A percentile compares a stretch with the other conserved stretches of the same genome.
phyloP scores from a whole-genome alignment of 306 rosid genomes.

The Pyrus bretschneideri region DNA sequence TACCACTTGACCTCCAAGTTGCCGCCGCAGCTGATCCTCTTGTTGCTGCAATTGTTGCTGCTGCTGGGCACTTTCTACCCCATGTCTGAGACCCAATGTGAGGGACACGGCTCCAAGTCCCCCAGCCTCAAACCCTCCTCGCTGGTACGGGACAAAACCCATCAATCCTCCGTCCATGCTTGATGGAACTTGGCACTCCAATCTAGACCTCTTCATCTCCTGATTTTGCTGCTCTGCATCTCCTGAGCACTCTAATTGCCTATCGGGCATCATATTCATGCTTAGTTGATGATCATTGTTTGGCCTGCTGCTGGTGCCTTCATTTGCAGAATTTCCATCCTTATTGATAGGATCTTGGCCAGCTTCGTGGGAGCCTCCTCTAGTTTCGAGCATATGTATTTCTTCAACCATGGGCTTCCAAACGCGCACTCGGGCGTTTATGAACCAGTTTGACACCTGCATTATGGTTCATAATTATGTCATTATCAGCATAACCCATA shows the following conservation, averaged over 20 bases:
- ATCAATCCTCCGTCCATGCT: constrained; percentile 47
- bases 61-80: constrained; percentile 46
- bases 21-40: constrained; percentile 44
- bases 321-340: constrained; percentile 23
- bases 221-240: constrained; percentile 41
- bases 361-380: constrained; percentile 40
- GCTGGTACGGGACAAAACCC: constrained; percentile 62
- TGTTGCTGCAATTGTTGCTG: constrained; percentile 28
- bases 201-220: constrained; percentile 52
- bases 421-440: constrained; percentile 83
- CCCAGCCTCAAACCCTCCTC: constrained; percentile 43
- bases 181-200: constrained; percentile 41
- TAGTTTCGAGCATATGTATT: constrained; percentile 81
- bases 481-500: neutral
- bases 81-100: constrained; percentile 71
- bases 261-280: constrained; percentile 21
- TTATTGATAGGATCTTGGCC: constrained; percentile 17
- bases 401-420: constrained; percentile 99
- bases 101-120: constrained; percentile 68
- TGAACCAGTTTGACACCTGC: constrained; percentile 92
- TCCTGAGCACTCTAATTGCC: constrained; percentile 26
- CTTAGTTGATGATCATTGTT: constrained; percentile 17
- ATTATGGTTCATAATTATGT: neutral
- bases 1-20: constrained; percentile 50
- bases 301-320: constrained; percentile 25